phyloP scores from a whole-genome alignment of 305 asterid species.

The Fraxinus latifolia region DNA sequence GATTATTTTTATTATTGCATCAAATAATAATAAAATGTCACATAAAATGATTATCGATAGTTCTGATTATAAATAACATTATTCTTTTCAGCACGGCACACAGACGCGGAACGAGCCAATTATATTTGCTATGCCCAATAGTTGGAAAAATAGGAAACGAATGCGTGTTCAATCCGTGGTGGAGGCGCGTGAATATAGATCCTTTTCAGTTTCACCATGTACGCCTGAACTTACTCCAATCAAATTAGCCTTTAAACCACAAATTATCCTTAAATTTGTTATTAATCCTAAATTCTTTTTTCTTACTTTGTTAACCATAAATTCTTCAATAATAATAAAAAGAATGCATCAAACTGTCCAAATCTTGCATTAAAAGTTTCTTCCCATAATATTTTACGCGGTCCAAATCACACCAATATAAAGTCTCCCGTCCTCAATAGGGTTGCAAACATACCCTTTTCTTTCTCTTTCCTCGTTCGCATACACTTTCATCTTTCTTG shows the following conservation, averaged over 20 bases:
- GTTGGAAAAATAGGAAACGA: background rate
- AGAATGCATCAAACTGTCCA: background rate
- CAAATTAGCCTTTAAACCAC: background rate
- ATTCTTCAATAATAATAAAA: too few relatives aligned
- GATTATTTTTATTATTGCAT: too few relatives aligned
- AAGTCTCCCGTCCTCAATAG: constrained; percentile 29
- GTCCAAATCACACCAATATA: constrained; percentile 33
- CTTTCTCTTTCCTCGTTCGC: constrained; percentile 12
- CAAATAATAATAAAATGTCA: too few relatives aligned
- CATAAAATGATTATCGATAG: too few relatives aligned
- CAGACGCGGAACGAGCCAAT: background rate
- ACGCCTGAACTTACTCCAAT: background rate
- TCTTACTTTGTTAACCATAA: background rate
- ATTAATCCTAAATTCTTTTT: background rate
- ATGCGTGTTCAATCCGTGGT: constrained; percentile 35
- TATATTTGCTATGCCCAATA: background rate
- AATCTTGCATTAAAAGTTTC: constrained; percentile 1
- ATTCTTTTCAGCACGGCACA: background rate
- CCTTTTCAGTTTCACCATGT: background rate
- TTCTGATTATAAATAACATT: too few relatives aligned
- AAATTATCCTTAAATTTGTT: background rate
- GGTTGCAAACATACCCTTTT: constrained; percentile 41
- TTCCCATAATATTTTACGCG: constrained; percentile 26
- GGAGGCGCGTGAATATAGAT: constrained; percentile 25
- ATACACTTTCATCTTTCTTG: background rate